Base-by-base conservation (phyloP, 306 rosid species). In the Begonia peltatifolia region DNA sequence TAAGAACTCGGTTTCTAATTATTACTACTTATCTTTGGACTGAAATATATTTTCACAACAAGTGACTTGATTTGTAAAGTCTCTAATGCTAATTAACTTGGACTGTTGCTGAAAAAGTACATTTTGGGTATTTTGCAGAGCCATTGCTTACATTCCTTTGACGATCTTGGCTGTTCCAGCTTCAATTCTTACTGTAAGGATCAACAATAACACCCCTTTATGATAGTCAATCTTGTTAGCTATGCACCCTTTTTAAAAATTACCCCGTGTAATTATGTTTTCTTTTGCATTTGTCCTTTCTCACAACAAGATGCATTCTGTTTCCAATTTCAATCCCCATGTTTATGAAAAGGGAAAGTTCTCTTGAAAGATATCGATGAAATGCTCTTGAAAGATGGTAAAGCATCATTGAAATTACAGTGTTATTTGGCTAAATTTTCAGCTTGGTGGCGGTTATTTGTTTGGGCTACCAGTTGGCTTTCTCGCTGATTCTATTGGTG, bases 391-490 rank as follows among this genome's bases (percentile, higher is more conserved):
- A 30, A 30, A 30, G 38, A 30, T 30, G 6, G 38, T 4, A 30
- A 30, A 30, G 38, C 38, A 30, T 1, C 38, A 30, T 30, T 30
- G 38, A 30, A 30, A 30, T 30, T 30, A 1, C 3, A 7, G 38
- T 30, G 12, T 7, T 14, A 11, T 5, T 44, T 11, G 14, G 53
- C 10, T 12, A 35, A 9, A 3, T 4, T 60, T 62, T 58, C 76
- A 75, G 82, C 73, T 78, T 64, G 86, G 86, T 23, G 86, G 86
- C 25, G 82, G 82, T 52, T 79, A 72, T 79, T 74, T 75, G 51
- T 79, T 76, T 61, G 82, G 82, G 22, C 57, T 79, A 57, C 77
- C 86, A 15, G 66, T 79, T 60, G 82, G 86, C 55, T 72, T 79
- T 9, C 6, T 73, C 22, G 86, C 82, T 12, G 82, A 76, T 25